Evolutionary conservation across 2,329 filamentous ascomycete genomes (phyloP).

Genomic region (Phaeosphaeria sp.): DNA sequence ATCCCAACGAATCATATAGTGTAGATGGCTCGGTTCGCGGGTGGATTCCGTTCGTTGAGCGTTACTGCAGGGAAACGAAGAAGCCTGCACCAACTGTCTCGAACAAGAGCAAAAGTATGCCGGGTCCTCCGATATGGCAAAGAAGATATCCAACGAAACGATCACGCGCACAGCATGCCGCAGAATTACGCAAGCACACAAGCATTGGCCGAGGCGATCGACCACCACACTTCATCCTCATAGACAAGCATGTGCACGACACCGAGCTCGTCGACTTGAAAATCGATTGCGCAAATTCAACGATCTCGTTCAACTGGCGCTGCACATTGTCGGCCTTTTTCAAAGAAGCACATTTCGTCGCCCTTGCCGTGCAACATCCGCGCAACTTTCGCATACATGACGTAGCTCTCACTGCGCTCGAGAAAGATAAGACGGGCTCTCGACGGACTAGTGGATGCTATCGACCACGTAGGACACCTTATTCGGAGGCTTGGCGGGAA

Average conservation of each 20-base stretch:
- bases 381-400: conserved; percentile 12
- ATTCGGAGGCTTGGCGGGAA: conserved; percentile 1
- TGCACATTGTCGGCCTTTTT: conserved; percentile 22
- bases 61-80: conserved; percentile 14
- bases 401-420: conserved; percentile 3
- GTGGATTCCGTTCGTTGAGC: conserved; percentile 30
- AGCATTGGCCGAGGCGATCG: conserved; percentile 26
- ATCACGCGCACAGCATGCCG: neutral
- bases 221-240: conserved; percentile 23
- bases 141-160: neutral
- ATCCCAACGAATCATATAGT: neutral
- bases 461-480: neutral
- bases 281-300: conserved; percentile 18
- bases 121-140: conserved; percentile 18
- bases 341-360: conserved; percentile 15
- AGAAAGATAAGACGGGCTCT: neutral
- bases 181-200: conserved; percentile 1
- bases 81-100: conserved; percentile 11
- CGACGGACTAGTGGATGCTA: neutral
- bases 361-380: conserved; percentile 1
- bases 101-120: conserved; percentile 9
- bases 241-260: conserved; percentile 18
- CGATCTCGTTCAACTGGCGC: conserved; percentile 26
- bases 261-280: conserved; percentile 20
- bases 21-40: conserved; percentile 14